phyloP scores from a whole-genome alignment of 2,329 filamentous ascomycete genomes.

The Colletotrichum tanaceti region DNA sequence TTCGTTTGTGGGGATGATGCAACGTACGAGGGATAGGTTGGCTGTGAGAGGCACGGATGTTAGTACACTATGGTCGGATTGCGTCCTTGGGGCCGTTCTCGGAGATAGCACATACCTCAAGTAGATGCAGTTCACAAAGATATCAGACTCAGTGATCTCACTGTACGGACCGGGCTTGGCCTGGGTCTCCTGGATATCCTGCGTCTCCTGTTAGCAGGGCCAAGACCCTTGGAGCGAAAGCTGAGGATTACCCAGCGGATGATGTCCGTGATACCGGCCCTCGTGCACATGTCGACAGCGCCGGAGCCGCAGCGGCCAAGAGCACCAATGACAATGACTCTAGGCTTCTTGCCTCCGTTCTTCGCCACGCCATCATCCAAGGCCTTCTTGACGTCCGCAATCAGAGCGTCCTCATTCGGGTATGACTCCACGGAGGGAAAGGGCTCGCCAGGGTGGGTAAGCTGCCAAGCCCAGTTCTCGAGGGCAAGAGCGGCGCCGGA shows the following conservation, averaged over 20 bases:
- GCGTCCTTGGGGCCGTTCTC: no score
- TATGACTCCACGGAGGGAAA: constrained; percentile 76
- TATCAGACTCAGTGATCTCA: constrained; percentile 80
- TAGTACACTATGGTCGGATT: background rate
- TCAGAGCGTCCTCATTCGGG: constrained; percentile 78
- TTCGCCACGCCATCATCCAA: constrained; percentile 75
- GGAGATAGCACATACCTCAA: constrained; percentile 54
- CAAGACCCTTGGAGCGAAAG: constrained; percentile 38
- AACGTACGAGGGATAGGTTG: constrained; percentile 48
- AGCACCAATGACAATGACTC: constrained; percentile 85
- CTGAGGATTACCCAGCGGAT: constrained; percentile 48
- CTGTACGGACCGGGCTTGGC: constrained; percentile 78
- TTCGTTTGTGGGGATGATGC: background rate
- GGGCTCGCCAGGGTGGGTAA: constrained; percentile 74
- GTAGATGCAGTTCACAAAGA: constrained; percentile 93
- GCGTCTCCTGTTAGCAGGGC: constrained; percentile 62
- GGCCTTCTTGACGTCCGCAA: constrained; percentile 78
- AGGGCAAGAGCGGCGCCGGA: constrained; percentile 79
- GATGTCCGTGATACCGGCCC: constrained; percentile 75
- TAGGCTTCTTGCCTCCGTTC: constrained; percentile 71
- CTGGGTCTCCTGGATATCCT: constrained; percentile 82
- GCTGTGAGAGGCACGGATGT: constrained; percentile 47
- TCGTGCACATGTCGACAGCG: constrained; percentile 81
- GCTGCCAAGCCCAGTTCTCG: constrained; percentile 86
- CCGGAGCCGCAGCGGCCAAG: constrained; percentile 87